Conservation (phyloP, 75 land plant genomes). For the Larix kaempferi region DNA sequence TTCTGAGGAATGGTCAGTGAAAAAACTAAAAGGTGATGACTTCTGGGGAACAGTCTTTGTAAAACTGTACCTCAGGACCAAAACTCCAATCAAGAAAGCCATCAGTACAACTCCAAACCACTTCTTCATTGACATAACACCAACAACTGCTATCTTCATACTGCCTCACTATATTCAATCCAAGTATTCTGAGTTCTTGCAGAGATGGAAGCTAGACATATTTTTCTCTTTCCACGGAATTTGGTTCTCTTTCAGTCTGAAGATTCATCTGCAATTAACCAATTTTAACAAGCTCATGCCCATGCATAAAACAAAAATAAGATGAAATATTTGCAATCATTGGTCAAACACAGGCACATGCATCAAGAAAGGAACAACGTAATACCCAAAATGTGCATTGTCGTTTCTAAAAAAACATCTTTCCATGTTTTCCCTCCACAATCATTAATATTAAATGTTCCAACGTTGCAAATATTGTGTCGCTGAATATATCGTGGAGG, state of each 20-base stretch:
- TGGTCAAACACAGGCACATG: neutral
- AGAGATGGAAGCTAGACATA: neutral
- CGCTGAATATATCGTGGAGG: neutral
- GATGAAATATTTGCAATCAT: neutral
- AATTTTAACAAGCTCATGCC: neutral
- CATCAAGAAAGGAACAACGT: neutral
- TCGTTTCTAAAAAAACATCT: too few relatives aligned
- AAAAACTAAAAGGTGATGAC: constrained; percentile 22
- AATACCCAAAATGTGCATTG: neutral
- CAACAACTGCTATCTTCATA: constrained; percentile 6
- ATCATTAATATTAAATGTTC: neutral
- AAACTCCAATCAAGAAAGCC: constrained; percentile 22
- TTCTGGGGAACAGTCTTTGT: constrained; percentile 14
- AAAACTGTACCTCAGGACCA: constrained; percentile 25
- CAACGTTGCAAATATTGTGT: neutral
- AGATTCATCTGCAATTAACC: neutral
- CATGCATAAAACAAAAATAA: neutral
- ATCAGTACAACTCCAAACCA: constrained; percentile 40
- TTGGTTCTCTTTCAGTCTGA: constrained; percentile 2
- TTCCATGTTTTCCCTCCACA: too few relatives aligned
- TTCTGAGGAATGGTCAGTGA: constrained; percentile 5
- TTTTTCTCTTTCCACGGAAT: constrained; percentile 1
- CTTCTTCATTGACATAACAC: constrained; percentile 26
- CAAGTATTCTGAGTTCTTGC: constrained; percentile 2
- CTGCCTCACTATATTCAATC: neutral